phyloP scores from a whole-genome alignment of 768 basidiomycete genomes.

The Tubosaeta brunneosetosa region DNA sequence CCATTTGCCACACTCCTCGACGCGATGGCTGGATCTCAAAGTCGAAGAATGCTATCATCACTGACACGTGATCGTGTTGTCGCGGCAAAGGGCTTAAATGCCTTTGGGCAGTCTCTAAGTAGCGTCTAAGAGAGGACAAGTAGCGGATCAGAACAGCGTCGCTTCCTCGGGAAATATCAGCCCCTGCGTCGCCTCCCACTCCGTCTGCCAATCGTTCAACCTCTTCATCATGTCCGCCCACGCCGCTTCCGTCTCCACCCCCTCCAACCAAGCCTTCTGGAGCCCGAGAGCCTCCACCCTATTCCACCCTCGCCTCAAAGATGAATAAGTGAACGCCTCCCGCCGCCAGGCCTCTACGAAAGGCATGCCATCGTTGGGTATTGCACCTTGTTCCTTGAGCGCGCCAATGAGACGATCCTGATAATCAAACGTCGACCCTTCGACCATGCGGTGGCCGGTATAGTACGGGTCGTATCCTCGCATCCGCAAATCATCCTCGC shows the following conservation, averaged over 20 bases:
- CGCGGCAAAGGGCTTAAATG: too few relatives aligned
- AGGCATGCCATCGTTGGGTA: conserved; percentile 31
- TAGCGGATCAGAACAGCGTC: neutral
- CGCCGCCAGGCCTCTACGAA: conserved; percentile 51
- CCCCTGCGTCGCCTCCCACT: conserved; percentile 43
- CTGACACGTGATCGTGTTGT: too few relatives aligned
- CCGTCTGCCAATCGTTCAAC: conserved; percentile 45
- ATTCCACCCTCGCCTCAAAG: conserved; percentile 41
- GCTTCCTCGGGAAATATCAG: conserved; percentile 9
- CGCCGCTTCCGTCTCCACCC: conserved; percentile 46
- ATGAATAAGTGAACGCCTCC: conserved; percentile 29
- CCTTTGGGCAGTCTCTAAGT: too few relatives aligned
- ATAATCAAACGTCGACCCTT: conserved; percentile 32
- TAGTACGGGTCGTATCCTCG: conserved; percentile 43
- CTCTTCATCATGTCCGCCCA: conserved; percentile 48
- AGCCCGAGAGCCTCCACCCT: conserved; percentile 40
- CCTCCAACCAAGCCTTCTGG: conserved; percentile 41
- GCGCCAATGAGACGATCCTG: conserved; percentile 31
- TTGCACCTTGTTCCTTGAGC: conserved; percentile 14
- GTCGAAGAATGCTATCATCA: too few relatives aligned
- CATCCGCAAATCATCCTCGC: conserved; percentile 30
- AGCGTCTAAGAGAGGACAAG: too few relatives aligned
- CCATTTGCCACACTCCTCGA: too few relatives aligned
- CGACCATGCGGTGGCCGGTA: conserved; percentile 37
- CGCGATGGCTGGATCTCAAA: too few relatives aligned